Evolutionary conservation across 1,284 basidiomycete species (phyloP), one percentile per base, ranked within the genome.

Genomic region (Hymenochaete sp.): DNA sequence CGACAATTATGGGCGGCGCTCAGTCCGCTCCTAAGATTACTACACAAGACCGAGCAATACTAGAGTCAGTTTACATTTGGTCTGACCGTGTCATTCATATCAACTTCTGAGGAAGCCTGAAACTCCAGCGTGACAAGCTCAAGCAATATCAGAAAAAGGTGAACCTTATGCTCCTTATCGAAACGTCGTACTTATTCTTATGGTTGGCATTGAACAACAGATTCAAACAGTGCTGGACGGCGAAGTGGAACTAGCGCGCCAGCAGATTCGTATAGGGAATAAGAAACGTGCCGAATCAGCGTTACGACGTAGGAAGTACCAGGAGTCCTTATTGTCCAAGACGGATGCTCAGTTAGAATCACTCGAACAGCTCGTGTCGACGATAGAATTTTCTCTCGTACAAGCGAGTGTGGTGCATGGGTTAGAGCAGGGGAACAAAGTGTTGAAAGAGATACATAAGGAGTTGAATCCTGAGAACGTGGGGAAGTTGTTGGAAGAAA

Each of bases 101-200:
- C 26, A 40, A 41, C 22, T 13, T 24, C 39, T 49, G 49, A 47
- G 46, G 37, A 58, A 86, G 92, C 60, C 74, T 98, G 53, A 98
- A 98, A 65, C 65, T 96, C 40, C 95, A 98, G 64, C 75, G 96
- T 36, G 96, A 98, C 65, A 95, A 93, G 62, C 71, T 98, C 52
- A 86, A 78, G 61, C 91, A 93, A 62, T 98, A 98, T 59, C 93
- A 95, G 75, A 90, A 83, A 67, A 84, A 86, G 74, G 95, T 90
- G 52, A n/a, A n/a, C n/a, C 31, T 73, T 52, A 13, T 16, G 37
- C 36, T 22, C 27, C 14, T n/a, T 22, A 14, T 4, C 32, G 8
- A 18, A 14, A 36, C 19, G 19, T 38, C 16, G 27, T 19, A 37
- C n/a, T 22, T 40, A 10, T n/a, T 27, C 25, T 13, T 16, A 14